phyloP scores from a whole-genome alignment of 208 protist genomes.

The Naegleria gruberi region DNA sequence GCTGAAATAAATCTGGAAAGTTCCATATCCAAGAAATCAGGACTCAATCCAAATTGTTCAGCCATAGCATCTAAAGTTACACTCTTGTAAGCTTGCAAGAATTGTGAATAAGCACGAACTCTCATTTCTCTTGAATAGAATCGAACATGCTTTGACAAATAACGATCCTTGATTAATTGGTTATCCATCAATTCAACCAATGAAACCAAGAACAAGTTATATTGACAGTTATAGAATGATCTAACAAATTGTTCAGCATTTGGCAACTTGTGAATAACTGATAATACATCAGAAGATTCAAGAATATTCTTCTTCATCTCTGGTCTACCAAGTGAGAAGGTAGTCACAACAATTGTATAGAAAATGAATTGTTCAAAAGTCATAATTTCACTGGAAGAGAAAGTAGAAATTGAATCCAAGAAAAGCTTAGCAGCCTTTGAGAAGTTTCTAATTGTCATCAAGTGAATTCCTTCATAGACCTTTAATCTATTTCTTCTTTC shows the following conservation, averaged over 20 bases:
- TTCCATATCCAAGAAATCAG: constrained; percentile 74
- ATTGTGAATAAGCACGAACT: constrained; percentile 91
- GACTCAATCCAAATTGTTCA: constrained; percentile 77
- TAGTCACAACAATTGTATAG: constrained; percentile 78
- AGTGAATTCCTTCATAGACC: constrained; percentile 93
- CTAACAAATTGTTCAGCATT: constrained; percentile 71
- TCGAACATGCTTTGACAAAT: constrained; percentile 75
- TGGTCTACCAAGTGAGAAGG: constrained; percentile 71
- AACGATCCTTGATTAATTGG: constrained; percentile 73
- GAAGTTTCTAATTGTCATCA: constrained; percentile 88
- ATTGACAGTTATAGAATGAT: constrained; percentile 89
- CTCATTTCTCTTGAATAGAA: constrained; percentile 94
- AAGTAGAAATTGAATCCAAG: constrained; percentile 91
- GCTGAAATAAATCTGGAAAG: constrained; percentile 92
- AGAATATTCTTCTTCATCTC: constrained; percentile 65
- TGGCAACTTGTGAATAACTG: constrained; percentile 73
- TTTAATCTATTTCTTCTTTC: constrained; percentile 96
- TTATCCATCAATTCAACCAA: constrained; percentile 77
- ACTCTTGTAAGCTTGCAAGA: constrained; percentile 95
- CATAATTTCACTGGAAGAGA: constrained; percentile 88
- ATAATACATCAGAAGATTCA: constrained; percentile 19
- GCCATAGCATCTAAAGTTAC: constrained; percentile 91
- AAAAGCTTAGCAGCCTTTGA: constrained; percentile 77
- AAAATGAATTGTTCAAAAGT: constrained; percentile 84
- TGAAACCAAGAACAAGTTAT: constrained; percentile 77